A percentile compares a stretch with the other conserved stretches of the same genome.
Evolutionary conservation across 2,329 filamentous ascomycete genomes (phyloP).

Genomic region (Aspergillus puulaauensis): DNA sequence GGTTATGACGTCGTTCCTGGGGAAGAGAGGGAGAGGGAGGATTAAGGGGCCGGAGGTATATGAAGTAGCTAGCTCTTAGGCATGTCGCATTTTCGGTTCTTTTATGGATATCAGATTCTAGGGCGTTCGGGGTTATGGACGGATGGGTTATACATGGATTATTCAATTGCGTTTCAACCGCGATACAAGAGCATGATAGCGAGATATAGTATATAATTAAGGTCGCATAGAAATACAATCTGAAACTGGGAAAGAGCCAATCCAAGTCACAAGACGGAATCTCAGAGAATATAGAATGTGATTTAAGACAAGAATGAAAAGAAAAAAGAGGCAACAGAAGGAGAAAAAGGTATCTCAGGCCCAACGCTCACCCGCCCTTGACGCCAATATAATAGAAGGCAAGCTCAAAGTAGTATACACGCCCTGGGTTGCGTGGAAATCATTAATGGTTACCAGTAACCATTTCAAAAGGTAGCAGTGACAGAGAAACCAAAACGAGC

Average conservation of each 20-base stretch:
- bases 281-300: not conserved
- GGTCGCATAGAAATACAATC: not conserved
- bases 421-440: not conserved
- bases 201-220: not conserved
- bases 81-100: not conserved
- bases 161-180: not conserved
- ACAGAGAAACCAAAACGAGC: not conserved
- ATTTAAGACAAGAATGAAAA: not conserved
- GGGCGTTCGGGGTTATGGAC: not conserved
- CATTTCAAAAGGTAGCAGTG: not conserved
- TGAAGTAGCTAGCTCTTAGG: not conserved
- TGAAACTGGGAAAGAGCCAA: not conserved
- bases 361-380: not conserved
- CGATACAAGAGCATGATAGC: not conserved
- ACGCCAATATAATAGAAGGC: not conserved
- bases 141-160: not conserved
- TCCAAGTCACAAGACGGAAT: not conserved
- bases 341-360: not conserved
- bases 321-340: not conserved
- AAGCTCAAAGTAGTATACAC: not conserved
- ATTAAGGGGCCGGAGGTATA: not conserved
- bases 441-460: slow-evolving; percentile 4
- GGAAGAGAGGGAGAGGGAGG: slow-evolving; percentile 13
- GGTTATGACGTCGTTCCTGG: slow-evolving; percentile 29
- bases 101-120: not conserved